Percentiles rank a stretch among this genome's conserved stretches.
Evolutionary conservation across 23 red algal genomes (phyloP).

Genomic region (Gracilaria domingensis): DNA sequence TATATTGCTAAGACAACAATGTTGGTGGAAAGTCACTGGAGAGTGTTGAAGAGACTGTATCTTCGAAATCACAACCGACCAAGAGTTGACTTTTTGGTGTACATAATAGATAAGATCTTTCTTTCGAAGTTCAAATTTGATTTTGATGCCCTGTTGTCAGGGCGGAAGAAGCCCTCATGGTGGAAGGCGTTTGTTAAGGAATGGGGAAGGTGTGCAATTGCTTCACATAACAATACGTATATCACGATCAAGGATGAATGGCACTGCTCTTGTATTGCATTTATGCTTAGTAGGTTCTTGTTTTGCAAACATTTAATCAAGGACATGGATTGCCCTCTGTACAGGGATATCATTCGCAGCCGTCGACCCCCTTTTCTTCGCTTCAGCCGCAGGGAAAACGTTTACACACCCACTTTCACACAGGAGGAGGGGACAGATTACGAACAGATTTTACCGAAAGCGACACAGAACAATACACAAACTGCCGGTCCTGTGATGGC

Average conservation of each 20-base stretch:
- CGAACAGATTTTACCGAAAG: no score
- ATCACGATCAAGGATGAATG: no score
- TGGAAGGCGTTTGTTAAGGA: not conserved
- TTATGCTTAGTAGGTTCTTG: no score
- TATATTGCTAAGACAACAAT: not conserved
- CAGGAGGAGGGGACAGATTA: no score
- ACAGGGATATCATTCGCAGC: not conserved
- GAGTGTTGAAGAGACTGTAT: no score
- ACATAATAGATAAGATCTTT: not conserved
- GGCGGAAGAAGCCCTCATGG: conserved; percentile 2
- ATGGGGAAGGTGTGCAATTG: no score
- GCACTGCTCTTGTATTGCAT: no score
- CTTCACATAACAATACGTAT: no score
- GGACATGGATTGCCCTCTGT: not conserved
- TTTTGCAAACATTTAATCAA: no score
- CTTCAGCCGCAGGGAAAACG: not conserved
- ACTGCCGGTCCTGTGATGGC: no score
- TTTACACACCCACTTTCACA: no score
- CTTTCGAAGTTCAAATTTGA: not conserved
- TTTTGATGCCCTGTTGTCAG: not conserved
- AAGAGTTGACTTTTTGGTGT: not conserved
- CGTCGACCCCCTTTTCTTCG: not conserved
- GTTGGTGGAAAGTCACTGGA: not conserved
- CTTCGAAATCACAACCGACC: not conserved
- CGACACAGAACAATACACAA: no score